Base-by-base conservation (phyloP, 176 grass and related monocot genomes). In the Musa itinerans region DNA sequence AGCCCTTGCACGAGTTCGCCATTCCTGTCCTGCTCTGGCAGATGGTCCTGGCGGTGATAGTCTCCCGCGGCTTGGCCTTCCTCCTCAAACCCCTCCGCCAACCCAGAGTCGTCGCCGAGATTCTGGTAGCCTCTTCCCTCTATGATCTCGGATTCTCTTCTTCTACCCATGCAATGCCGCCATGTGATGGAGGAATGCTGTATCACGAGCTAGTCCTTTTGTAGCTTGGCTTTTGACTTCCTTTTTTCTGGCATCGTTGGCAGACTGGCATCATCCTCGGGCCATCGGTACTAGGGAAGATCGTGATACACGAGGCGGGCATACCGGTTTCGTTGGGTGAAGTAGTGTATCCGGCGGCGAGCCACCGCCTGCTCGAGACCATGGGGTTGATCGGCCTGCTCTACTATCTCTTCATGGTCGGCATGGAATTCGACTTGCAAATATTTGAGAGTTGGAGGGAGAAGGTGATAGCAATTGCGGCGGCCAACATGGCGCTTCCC, bases 91-190 rank as follows among this genome's bases (percentile, higher is more conserved):
- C 75, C 34, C 15, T 77, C 34, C 19, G n/a, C 16, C 75, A 66
- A 29, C 75, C 75, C 29, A 63, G 20, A 13, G 48, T 77, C 59
- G 59, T 77, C 61, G 27, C 34, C 3, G 75, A 77, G 75, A 77
- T 77, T 10, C 34, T 77, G 1, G 75, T 77, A 77, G 34, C 34
- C 34, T 43, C 34, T 43, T 43, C 34, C 34, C 34, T 43, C 34
- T 43, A 43, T 43, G 34, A 5, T 6, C 34, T 43, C 8, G 67
- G 16, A 62, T 62, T 62, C 20, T 15, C 11, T 58, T 12, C 11
- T 17, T 0, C 11, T 7, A 58, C 17, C 55, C 15, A 58, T 58
- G 55, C 55, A 58, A 62, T 62, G 57, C 13, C 6, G 6, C 17
- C 20, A 17, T 62, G 16, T 57, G 11, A 17, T 57, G 11, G 8